phyloP scores from a whole-genome alignment of 2,329 filamentous ascomycete species.

The Aspergillus pseudotamarii region DNA sequence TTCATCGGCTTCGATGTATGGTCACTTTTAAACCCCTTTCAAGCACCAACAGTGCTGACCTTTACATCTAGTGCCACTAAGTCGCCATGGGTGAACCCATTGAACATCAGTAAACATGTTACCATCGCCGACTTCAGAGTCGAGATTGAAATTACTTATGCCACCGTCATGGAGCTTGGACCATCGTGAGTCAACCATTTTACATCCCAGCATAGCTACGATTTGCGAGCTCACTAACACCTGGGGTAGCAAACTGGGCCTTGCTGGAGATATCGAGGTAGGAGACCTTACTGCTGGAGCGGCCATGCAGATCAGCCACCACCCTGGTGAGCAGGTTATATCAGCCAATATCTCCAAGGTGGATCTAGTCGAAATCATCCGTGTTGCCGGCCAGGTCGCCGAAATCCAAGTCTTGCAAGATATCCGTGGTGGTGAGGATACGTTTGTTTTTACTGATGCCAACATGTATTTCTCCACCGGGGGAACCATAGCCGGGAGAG shows the following conservation, averaged over 20 bases:
- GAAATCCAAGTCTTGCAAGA: background rate
- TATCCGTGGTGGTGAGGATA: background rate
- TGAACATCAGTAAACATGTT: slow-evolving; percentile 1
- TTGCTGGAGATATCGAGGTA: background rate
- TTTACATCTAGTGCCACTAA: background rate
- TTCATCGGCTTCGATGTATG: background rate
- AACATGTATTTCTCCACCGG: background rate
- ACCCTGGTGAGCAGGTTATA: background rate
- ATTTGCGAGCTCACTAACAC: background rate
- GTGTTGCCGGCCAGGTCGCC: background rate
- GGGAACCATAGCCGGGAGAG: background rate
- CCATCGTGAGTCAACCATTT: background rate
- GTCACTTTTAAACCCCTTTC: background rate
- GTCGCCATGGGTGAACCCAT: background rate
- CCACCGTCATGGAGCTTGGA: background rate
- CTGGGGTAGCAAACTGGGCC: background rate
- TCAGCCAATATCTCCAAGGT: background rate
- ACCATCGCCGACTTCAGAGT: slow-evolving; percentile 1
- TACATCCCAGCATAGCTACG: background rate
- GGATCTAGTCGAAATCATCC: background rate
- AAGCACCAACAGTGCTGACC: background rate
- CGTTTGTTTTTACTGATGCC: background rate
- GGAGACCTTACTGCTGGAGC: background rate
- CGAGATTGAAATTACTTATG: background rate
- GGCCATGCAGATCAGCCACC: background rate